phyloP scores from a whole-genome alignment of 768 basidiomycete genomes.

The Pleurotus tuber-regium region DNA sequence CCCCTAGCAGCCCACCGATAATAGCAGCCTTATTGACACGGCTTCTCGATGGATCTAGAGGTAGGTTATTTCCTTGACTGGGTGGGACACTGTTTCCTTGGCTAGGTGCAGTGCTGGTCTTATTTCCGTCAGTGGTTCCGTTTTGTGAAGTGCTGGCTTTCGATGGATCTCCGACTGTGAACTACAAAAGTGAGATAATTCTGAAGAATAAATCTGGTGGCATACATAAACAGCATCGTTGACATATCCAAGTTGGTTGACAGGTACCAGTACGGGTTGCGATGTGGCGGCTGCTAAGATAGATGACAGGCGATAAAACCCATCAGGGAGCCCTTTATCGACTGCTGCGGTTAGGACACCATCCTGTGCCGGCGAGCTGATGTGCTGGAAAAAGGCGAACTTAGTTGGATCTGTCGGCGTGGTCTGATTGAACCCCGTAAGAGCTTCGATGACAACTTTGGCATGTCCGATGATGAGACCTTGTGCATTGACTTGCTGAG shows the following conservation, averaged over 20 bases:
- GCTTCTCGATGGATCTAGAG: neutral
- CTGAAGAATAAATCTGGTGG: too few relatives aligned
- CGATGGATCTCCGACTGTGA: neutral
- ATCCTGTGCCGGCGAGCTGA: neutral
- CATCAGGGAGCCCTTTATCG: neutral
- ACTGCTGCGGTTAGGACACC: slow-evolving; percentile 1
- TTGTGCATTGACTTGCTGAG: slow-evolving; percentile 47
- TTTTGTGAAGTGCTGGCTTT: neutral
- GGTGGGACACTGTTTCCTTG: too few relatives aligned
- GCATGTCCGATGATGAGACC: slow-evolving; percentile 58
- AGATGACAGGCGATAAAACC: slow-evolving; percentile 1
- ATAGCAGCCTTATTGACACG: neutral
- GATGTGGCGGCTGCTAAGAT: neutral
- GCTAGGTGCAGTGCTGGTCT: too few relatives aligned
- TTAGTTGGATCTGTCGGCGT: slow-evolving; percentile 22
- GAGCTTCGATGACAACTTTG: slow-evolving; percentile 54
- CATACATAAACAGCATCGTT: slow-evolving; percentile 6
- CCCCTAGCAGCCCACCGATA: slow-evolving; percentile 1
- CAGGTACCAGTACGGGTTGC: neutral
- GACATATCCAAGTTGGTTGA: neutral
- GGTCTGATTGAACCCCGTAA: slow-evolving; percentile 43
- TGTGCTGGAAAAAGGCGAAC: slow-evolving; percentile 7
- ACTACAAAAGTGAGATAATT: neutral
- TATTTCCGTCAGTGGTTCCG: neutral
- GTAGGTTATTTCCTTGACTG: too few relatives aligned